These are phyloP conservation scores for Epithemia pelagica DNA, from an alignment of 108 stramenopile species.

Conservation along the genomic window DNA sequence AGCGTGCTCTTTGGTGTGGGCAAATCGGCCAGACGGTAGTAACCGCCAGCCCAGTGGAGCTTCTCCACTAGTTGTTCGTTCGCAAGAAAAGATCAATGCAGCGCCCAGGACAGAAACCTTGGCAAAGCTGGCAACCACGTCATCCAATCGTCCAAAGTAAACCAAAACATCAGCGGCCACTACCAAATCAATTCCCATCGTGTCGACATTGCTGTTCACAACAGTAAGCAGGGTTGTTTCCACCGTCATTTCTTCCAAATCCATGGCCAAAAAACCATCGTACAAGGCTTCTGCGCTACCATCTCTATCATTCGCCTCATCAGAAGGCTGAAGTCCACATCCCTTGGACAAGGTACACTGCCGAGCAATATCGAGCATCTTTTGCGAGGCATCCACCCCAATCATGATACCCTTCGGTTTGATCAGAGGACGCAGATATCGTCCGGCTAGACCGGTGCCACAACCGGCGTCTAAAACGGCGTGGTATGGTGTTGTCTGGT, in stretches of 20 bases:
- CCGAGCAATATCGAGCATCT: conserved; percentile 59
- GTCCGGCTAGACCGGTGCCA: conserved; percentile 69
- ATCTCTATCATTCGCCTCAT: too few species aligned
- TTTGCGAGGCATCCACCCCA: conserved; percentile 60
- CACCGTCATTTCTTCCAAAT: conserved; percentile 59
- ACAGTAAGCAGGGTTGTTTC: conserved; percentile 13
- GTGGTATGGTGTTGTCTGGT: conserved; percentile 18
- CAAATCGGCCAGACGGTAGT: too few species aligned
- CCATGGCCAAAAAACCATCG: conserved; percentile 44
- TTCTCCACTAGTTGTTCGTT: conserved; percentile 46
- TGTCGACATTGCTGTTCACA: background rate
- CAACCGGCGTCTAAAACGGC: conserved; percentile 68
- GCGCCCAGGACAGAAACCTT: conserved; percentile 8
- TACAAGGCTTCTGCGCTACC: conserved; percentile 36
- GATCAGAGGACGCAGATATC: conserved; percentile 47
- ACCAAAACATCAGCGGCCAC: conserved; percentile 71
- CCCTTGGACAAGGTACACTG: conserved; percentile 44
- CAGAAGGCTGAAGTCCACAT: conserved; percentile 22
- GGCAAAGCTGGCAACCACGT: conserved; percentile 35
- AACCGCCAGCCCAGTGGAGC: conserved; percentile 47
- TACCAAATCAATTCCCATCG: conserved; percentile 50
- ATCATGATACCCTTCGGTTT: conserved; percentile 34
- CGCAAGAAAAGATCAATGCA: conserved; percentile 55
- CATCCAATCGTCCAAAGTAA: conserved; percentile 56
- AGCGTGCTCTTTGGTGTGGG: too few species aligned